These are phyloP conservation scores for Flaveria ramosissima DNA, from an alignment of 129 eudicot species.

Conservation along the genomic window DNA sequence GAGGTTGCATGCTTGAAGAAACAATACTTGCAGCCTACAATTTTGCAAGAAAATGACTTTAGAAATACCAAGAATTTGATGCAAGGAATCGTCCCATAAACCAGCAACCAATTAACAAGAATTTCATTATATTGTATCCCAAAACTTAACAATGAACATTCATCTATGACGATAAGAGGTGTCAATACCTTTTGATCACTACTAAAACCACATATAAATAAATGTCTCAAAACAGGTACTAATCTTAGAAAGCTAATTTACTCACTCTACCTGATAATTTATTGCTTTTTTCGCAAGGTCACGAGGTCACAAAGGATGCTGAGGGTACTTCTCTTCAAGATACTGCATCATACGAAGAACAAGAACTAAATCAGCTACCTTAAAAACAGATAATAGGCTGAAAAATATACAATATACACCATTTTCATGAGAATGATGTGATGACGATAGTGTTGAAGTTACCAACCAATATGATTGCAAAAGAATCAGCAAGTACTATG, in stretches of 20 bases:
- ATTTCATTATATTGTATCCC: too few relatives aligned
- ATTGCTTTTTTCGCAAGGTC: slow-evolving; percentile 59
- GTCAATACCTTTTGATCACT: not conserved
- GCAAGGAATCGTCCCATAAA: slow-evolving; percentile 10
- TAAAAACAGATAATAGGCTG: not conserved
- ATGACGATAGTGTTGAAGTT: too few relatives aligned
- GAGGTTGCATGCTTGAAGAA: slow-evolving; percentile 72
- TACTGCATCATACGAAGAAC: slow-evolving; percentile 43
- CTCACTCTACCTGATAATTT: slow-evolving; percentile 59
- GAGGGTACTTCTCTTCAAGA: slow-evolving; percentile 82
- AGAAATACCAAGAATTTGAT: slow-evolving; percentile 6
- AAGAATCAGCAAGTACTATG: too few relatives aligned
- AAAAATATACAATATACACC: not conserved
- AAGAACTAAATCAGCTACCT: not conserved
- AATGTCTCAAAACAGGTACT: not conserved
- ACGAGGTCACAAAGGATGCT: slow-evolving; percentile 63
- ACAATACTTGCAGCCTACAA: slow-evolving; percentile 71
- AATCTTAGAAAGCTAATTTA: not conserved
- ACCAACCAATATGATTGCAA: too few relatives aligned
- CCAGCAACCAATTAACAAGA: not conserved
- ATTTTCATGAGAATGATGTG: slow-evolving; percentile 18
- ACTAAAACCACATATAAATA: not conserved
- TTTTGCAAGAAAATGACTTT: slow-evolving; percentile 10
- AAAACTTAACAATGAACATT: too few relatives aligned
- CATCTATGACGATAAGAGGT: not conserved